phyloP scores from a whole-genome alignment of 306 rosid genomes.

The Citrullus amarus region DNA sequence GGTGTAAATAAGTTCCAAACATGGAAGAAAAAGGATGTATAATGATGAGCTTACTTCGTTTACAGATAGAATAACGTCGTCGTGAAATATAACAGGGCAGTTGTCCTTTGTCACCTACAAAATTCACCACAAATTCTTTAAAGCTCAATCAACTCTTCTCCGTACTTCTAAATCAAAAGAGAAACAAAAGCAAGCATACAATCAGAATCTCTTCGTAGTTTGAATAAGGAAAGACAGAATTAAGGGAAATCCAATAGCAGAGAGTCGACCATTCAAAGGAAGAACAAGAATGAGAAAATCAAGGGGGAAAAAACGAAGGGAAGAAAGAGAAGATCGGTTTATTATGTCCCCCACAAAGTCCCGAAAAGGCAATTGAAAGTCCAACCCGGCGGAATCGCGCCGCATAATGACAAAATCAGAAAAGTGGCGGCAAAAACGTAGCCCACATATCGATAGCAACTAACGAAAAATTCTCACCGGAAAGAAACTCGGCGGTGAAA shows the following conservation, averaged over 20 bases:
- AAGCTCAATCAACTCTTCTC: neutral
- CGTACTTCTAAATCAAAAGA: neutral
- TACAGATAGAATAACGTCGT: slow-evolving; percentile 30
- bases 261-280: neutral
- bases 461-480: neutral
- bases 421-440: neutral
- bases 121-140: slow-evolving; percentile 21
- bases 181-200: neutral
- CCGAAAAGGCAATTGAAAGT: neutral
- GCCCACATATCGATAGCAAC: neutral
- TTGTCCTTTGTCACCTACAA: slow-evolving; percentile 49
- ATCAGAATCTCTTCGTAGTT: neutral
- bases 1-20: neutral
- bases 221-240: neutral
- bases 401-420: neutral
- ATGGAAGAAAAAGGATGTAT: neutral
- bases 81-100: slow-evolving; percentile 47
- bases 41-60: slow-evolving; percentile 15
- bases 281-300: neutral
- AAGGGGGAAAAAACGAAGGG: neutral
- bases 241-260: neutral
- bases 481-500: neutral
- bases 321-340: neutral
- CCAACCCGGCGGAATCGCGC: neutral
- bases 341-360: neutral